phyloP scores from a whole-genome alignment of 202 grass and related monocot species.

The Hordeum pubiflorum region DNA sequence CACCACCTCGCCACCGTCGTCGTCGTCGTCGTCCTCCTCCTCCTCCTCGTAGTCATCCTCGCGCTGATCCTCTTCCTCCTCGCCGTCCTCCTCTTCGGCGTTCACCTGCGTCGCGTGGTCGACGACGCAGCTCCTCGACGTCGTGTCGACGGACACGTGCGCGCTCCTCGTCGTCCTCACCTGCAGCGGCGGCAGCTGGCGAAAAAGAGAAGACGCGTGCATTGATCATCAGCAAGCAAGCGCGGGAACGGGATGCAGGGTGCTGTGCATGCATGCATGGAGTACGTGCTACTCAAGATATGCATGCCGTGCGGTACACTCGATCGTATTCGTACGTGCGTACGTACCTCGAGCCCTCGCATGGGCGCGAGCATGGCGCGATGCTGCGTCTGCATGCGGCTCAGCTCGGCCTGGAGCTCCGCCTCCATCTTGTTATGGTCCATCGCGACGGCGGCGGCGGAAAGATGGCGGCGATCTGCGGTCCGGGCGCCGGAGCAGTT shows the following conservation, averaged over 20 bases:
- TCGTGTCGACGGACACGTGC: not conserved
- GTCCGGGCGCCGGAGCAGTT: conserved; percentile 21
- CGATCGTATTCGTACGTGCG: not conserved
- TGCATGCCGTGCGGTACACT: not conserved
- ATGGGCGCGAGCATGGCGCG: not conserved
- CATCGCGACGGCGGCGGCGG: not conserved
- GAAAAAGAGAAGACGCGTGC: not conserved
- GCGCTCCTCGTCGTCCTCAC: conserved; percentile 23
- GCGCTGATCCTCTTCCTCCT: not conserved
- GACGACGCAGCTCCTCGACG: conserved; percentile 28
- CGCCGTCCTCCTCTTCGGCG: not conserved
- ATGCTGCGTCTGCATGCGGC: conserved; percentile 31
- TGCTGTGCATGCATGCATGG: not conserved
- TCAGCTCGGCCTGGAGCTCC: conserved; percentile 61
- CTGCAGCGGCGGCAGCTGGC: conserved; percentile 22
- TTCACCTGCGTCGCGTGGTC: not conserved
- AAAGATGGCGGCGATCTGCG: not conserved
- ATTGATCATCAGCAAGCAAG: not conserved
- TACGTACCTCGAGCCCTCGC: conserved; percentile 50
- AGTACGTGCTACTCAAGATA: not conserved
- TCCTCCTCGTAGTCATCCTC: not conserved
- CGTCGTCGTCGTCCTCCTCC: not conserved
- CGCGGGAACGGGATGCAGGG: not conserved
- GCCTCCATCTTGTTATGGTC: conserved; percentile 55
- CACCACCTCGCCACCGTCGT: not conserved